A percentile compares a stretch with the other conserved stretches of the same genome.
Evolutionary conservation across 2,329 filamentous ascomycete genomes (phyloP).

Genomic region (Paraconiothyrium brasiliense): DNA sequence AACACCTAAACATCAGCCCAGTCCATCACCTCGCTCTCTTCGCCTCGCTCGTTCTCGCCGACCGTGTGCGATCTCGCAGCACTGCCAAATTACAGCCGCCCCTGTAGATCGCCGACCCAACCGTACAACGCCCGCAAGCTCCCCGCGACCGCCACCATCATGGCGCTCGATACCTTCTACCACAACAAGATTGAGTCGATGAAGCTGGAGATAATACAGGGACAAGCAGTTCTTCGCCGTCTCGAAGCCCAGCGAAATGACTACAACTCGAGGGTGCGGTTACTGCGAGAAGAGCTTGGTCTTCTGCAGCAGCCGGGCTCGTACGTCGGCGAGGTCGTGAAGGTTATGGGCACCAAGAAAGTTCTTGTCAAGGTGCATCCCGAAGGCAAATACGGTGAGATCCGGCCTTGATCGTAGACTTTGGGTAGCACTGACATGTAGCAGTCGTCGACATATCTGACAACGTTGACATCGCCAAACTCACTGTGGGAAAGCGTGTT

Average conservation of each 20-base stretch:
- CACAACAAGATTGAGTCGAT: conserved; percentile 99
- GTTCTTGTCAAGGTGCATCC: conserved; percentile 98
- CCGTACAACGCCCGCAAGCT: conserved; percentile 6
- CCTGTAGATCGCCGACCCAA: conserved; percentile 47
- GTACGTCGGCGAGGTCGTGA: conserved; percentile 99
- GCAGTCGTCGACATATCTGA: conserved; percentile 95
- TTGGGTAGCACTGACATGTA: conserved; percentile 9
- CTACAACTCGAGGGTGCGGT: conserved; percentile 96
- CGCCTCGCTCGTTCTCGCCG: not conserved
- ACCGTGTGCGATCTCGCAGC: not conserved
- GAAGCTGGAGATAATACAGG: conserved; percentile 99
- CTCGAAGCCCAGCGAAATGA: conserved; percentile 98
- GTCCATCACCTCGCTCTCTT: conserved; percentile 62
- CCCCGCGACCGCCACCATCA: conserved; percentile 62
- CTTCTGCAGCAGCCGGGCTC: conserved; percentile 96
- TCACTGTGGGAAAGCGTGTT: conserved; percentile 96
- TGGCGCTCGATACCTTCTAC: conserved; percentile 99
- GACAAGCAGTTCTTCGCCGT: conserved; percentile 91
- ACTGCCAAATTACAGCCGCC: not conserved
- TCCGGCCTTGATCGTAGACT: no score
- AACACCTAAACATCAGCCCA: conserved; percentile 13
- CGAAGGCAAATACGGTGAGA: conserved; percentile 97
- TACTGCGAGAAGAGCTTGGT: conserved; percentile 94
- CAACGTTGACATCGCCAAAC: conserved; percentile 91
- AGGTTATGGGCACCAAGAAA: conserved; percentile 99